Conservation (phyloP, 345 rosid species). For the Zanthoxylum bungeanum region DNA sequence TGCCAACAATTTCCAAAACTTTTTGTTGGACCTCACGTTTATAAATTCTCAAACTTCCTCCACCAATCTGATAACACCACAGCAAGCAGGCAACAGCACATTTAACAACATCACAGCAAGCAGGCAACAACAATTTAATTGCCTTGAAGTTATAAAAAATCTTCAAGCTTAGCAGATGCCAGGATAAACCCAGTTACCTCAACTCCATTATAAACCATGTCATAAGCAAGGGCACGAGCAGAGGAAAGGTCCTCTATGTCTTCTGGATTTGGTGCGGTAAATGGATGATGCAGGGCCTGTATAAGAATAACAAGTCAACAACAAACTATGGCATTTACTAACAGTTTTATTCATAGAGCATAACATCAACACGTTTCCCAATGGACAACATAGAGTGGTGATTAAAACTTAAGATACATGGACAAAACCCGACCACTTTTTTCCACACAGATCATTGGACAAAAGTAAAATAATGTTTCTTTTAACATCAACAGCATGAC, state of each 20-base stretch:
- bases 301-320: conserved; percentile 16
- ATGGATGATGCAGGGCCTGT: conserved; percentile 96
- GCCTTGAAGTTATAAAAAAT: neutral
- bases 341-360: neutral
- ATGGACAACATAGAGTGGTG: neutral
- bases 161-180: conserved; percentile 2
- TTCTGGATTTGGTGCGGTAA: conserved; percentile 93
- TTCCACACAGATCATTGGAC: neutral
- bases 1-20: conserved; percentile 81
- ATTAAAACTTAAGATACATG: neutral
- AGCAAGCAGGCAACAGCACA: neutral
- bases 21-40: conserved; percentile 85
- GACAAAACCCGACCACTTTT: neutral
- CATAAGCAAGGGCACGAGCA: conserved; percentile 95
- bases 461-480: neutral
- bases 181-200: conserved; percentile 54
- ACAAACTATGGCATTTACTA: neutral
- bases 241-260: conserved; percentile 79
- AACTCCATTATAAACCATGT: conserved; percentile 96
- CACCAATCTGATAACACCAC: conserved; percentile 72
- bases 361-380: neutral
- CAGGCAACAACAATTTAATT: neutral
- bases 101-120: conserved; percentile 16
- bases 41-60: conserved; percentile 95
- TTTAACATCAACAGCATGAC: neutral